Conservation (phyloP, 1,284 basidiomycete genomes). For the Heterobasidion occidentale region DNA sequence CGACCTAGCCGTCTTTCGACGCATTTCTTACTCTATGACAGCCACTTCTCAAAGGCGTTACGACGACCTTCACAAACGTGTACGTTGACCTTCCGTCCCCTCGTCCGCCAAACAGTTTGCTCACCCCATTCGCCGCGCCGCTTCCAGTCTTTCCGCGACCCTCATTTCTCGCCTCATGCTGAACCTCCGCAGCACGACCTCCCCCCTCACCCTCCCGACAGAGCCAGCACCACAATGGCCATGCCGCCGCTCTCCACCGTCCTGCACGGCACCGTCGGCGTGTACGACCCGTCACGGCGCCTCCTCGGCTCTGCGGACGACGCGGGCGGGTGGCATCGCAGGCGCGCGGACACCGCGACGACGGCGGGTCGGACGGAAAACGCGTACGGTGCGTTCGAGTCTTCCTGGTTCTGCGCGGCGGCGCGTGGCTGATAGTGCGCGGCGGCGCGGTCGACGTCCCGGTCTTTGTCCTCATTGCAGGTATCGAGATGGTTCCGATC, state of each 20-base stretch:
- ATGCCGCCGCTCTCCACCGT: not conserved
- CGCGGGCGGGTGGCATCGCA: too few relatives aligned
- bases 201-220: not conserved
- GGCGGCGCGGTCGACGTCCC: too few relatives aligned
- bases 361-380: too few relatives aligned
- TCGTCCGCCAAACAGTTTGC: not conserved
- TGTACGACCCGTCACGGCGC: too few relatives aligned
- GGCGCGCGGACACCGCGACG: too few relatives aligned
- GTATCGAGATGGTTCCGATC: too few relatives aligned
- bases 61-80: conserved; percentile 15
- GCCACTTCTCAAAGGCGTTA: conserved; percentile 8
- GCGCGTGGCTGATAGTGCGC: too few relatives aligned
- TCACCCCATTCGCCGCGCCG: not conserved
- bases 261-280: not conserved
- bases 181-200: not conserved
- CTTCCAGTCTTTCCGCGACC: conserved; percentile 1
- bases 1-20: not conserved
- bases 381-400: too few relatives aligned
- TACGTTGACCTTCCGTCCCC: conserved; percentile 6
- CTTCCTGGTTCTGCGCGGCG: too few relatives aligned
- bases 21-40: not conserved
- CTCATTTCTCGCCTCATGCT: conserved; percentile 8
- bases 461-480: too few relatives aligned
- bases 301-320: too few relatives aligned
- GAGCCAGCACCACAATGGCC: not conserved